Evolutionary conservation across 345 rosid genomes (phyloP).

Genomic region (Citrus sinensis): DNA sequence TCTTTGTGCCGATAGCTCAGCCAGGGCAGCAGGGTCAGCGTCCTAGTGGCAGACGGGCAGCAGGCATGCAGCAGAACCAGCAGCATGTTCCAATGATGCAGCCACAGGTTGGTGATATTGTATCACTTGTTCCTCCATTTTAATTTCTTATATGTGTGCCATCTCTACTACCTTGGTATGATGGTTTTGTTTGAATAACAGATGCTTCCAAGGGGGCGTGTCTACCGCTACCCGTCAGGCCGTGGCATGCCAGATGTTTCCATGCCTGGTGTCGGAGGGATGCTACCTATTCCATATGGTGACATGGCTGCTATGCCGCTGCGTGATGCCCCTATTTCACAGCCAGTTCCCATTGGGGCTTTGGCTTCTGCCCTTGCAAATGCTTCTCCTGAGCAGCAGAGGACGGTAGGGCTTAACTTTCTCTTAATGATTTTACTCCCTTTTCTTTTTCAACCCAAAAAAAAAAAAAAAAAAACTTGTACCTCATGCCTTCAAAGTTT

Average conservation of each 20-base stretch:
- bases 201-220: conserved; percentile 86
- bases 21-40: conserved; percentile 89
- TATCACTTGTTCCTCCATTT: not conserved
- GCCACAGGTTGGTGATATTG: conserved; percentile 56
- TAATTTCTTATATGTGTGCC: not conserved
- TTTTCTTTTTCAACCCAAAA: too few species aligned
- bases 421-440: not conserved
- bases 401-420: conserved; percentile 51
- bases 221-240: conserved; percentile 71
- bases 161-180: not conserved
- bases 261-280: conserved; percentile 68
- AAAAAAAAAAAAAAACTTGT: too few species aligned
- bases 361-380: conserved; percentile 85
- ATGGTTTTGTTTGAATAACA: conserved; percentile 11
- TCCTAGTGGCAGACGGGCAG: conserved; percentile 70
- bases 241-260: conserved; percentile 75
- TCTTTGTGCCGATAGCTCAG: conserved; percentile 89
- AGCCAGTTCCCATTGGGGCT: conserved; percentile 74
- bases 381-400: conserved; percentile 82
- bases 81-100: conserved; percentile 79
- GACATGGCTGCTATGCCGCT: conserved; percentile 61
- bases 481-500: not conserved
- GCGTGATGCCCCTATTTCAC: conserved; percentile 61
- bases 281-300: conserved; percentile 62
- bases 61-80: conserved; percentile 68